Evolutionary conservation across 768 basidiomycete genomes (phyloP), one percentile per base, ranked within the genome.

Genomic region (Gloeophyllum trabeum): DNA sequence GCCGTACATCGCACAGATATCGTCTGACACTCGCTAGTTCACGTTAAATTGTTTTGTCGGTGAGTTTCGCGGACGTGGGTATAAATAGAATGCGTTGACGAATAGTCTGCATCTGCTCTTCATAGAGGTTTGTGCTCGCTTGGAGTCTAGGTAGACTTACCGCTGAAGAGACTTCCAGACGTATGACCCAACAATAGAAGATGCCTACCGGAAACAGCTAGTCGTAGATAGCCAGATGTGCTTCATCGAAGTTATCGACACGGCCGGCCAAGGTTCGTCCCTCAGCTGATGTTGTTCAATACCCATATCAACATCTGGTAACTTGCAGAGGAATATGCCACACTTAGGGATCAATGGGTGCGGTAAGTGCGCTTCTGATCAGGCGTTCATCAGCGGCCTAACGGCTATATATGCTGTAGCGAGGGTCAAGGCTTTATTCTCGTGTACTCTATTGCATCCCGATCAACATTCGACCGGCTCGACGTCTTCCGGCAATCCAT

Each of bases 351-450:
- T 69, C 93, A 97, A 62, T 97, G 92, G 92, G 90, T 96, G 53
- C 80, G 92, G 92, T 94, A 47, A 62, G 82, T 71, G 43, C 43
- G 35, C 24, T 37, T 38, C 18, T 41, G 35, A 43, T 23, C 37
- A 41, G 34, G 41, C 39, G 34, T 42, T 46, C 41, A 22, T 35
- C 44, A 41, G 36, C 25, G 47, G 35, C 38, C 40, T 22, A 14
- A 37, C 46, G 46, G 21, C 50, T 42, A 48, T 24, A 43, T 40
- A 35, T 36, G 40, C 20, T 43, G 42, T 19, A 94, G 92, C 22
- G 92, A 97, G 62, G 93, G 93, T 48, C 91, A 94, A 67, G 92
- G 91, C n/a, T 94, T 97, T 61, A 84, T 97, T 51, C 76, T 97
- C 37, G 92, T 96, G 45, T 97, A 96, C 64, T 94, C 91, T 34